Percentiles rank a stretch among this genome's conserved stretches.
Evolutionary conservation across 331 rosid species (phyloP).

Genomic region (Malus hybrid): DNA sequence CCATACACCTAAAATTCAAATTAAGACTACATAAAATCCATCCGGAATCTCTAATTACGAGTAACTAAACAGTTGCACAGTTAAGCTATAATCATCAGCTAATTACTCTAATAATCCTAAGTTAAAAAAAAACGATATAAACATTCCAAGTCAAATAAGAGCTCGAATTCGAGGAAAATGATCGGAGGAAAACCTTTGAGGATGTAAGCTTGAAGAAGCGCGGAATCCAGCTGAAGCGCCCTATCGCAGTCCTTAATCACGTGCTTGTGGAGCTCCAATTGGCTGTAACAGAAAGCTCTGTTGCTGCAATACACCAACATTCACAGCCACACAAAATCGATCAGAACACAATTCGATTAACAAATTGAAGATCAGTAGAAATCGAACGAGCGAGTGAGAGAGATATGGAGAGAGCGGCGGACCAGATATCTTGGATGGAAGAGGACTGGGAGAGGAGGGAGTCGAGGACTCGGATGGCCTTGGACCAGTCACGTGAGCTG

Average conservation of each 20-base stretch:
- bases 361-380: conserved; percentile 16
- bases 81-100: background rate
- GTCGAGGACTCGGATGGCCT: conserved; percentile 74
- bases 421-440: conserved; percentile 74
- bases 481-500: conserved; percentile 80
- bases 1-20: background rate
- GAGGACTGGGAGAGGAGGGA: conserved; percentile 49
- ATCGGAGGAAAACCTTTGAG: conserved; percentile 48
- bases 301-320: conserved; percentile 42
- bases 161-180: background rate
- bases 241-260: conserved; percentile 74
- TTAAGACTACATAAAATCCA: background rate
- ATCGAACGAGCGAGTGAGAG: background rate
- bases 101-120: background rate
- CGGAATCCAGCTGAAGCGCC: conserved; percentile 66
- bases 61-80: background rate
- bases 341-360: background rate
- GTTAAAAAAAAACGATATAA: background rate
- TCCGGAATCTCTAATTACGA: background rate
- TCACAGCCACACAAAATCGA: background rate
- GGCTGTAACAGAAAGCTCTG: conserved; percentile 80
- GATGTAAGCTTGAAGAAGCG: conserved; percentile 64
- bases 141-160: background rate
- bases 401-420: background rate
- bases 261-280: conserved; percentile 78